Conservation (phyloP, 164 flowering plant genomes). For the Stephania cephalantha region DNA sequence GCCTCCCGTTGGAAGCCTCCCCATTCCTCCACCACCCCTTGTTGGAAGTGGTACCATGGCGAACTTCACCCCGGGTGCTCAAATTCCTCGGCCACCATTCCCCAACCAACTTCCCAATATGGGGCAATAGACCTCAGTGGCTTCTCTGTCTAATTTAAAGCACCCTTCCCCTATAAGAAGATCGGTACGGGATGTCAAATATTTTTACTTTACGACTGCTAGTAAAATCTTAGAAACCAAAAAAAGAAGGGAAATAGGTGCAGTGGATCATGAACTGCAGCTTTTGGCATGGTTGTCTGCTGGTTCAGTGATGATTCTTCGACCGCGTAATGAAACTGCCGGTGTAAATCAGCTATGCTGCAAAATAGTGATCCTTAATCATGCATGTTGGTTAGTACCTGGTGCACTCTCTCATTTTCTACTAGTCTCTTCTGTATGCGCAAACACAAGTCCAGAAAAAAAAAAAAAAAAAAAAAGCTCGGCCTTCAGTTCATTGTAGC, state of each 20-base stretch:
- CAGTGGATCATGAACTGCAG: no score
- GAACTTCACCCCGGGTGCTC: conserved; percentile 60
- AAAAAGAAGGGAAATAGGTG: no score
- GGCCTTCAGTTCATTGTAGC: no score
- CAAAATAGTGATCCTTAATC: neutral
- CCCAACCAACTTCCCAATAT: conserved; percentile 64
- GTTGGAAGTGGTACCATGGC: conserved; percentile 67
- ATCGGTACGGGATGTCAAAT: no score
- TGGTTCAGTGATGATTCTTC: neutral
- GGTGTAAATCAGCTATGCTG: neutral
- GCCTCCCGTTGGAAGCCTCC: conserved; percentile 77
- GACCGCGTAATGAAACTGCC: neutral
- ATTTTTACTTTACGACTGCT: no score
- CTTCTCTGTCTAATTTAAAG: conserved; percentile 15
- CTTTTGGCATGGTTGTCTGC: neutral
- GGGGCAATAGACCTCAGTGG: conserved; percentile 34
- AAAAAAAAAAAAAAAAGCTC: no score
- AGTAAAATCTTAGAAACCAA: no score
- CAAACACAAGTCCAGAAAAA: no score
- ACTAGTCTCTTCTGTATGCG: no score
- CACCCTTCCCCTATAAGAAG: neutral
- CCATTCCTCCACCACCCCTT: conserved; percentile 82
- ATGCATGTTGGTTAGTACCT: no score
- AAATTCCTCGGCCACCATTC: conserved; percentile 54
- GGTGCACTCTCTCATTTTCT: no score